Evolutionary conservation across 176 grass and related monocot species (phyloP), one percentile per base, ranked within the genome.

Genomic region (Eragrostis nindensis): DNA sequence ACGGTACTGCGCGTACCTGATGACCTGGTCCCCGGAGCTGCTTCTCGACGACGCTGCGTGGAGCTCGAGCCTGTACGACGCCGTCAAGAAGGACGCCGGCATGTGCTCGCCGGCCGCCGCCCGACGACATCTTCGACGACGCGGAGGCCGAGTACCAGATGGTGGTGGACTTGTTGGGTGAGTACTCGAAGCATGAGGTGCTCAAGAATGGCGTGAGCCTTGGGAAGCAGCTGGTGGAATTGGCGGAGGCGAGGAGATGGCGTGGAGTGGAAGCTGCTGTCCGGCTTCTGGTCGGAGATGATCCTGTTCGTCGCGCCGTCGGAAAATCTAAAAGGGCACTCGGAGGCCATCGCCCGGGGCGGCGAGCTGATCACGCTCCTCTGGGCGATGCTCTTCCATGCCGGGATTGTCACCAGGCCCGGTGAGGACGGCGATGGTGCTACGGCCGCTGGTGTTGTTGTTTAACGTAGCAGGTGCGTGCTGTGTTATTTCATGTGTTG

Each of bases 361-460:
- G 73, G 81, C 7, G 70, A 83, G 61, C 61, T 83, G 71, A 55
- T 83, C 6, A 83, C 81, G n/a, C n/a, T n/a, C n/a, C n/a, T n/a
- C n/a, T n/a, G n/a, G n/a, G n/a, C n/a, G n/a, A n/a, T n/a, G n/a
- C 81, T 83, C 61, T 45, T 52, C 11, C 81, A 83, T 5, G 22
- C 50, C 4, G 71, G 81, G 70, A 44, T 83, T 7, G 12, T 75
- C 36, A 32, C 7, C 4, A 19, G 57, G 19, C 50, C 16, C 1
- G 30, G 18, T 13, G 11, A n/a, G 4, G 40, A 42, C 2, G 25
- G 16, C 2, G 11, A n/a, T 4, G 30, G 18, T 2, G 11, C 16
- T 45, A 16, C 22, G 12, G 16, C 49, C 5, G 49, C 16, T 49
- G 7, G 40, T 42, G 4, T 0, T 47, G 45, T 13, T 47, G 45